Evolutionary conservation across 148 eudicot genomes (phyloP).

Genomic region (Spergularia marina): DNA sequence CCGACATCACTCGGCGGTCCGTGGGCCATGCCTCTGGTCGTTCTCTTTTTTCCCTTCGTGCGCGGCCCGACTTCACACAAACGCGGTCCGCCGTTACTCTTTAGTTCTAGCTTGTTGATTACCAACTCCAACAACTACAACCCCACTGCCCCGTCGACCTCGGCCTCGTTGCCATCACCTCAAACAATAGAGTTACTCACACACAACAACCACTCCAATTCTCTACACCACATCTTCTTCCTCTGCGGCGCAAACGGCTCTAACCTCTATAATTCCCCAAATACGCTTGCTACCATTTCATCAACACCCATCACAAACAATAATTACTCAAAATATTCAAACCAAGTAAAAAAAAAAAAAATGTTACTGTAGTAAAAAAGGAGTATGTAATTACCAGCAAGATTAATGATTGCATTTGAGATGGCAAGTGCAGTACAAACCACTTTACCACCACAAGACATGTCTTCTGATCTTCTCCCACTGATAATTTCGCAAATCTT

Average conservation of each 20-base stretch:
- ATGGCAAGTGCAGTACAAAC: conserved; percentile 94
- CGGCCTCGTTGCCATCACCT: no score
- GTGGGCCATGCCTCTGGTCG: no score
- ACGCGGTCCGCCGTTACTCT: no score
- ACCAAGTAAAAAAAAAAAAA: background rate
- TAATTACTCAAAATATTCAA: background rate
- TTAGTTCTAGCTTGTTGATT: no score
- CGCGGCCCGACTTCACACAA: no score
- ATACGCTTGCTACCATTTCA: conserved; percentile 78
- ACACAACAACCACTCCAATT: conserved; percentile 90
- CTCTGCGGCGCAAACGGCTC: conserved; percentile 78
- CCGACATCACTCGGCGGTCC: no score
- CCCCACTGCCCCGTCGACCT: no score
- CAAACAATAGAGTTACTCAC: conserved; percentile 94
- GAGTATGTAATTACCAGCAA: conserved; percentile 58
- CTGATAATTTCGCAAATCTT: conserved; percentile 86
- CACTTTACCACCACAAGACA: conserved; percentile 99
- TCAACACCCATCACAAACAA: no score
- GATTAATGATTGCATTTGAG: conserved; percentile 94
- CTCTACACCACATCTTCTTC: conserved; percentile 91
- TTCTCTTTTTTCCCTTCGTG: no score
- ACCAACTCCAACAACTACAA: no score
- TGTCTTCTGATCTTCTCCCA: conserved; percentile 98
- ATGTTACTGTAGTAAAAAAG: background rate
- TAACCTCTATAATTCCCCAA: conserved; percentile 90